Percentiles rank a stretch among this genome's conserved stretches.
Conservation (phyloP, 805 yeast genomes). For the Cyberlindnera mississippiensis region DNA sequence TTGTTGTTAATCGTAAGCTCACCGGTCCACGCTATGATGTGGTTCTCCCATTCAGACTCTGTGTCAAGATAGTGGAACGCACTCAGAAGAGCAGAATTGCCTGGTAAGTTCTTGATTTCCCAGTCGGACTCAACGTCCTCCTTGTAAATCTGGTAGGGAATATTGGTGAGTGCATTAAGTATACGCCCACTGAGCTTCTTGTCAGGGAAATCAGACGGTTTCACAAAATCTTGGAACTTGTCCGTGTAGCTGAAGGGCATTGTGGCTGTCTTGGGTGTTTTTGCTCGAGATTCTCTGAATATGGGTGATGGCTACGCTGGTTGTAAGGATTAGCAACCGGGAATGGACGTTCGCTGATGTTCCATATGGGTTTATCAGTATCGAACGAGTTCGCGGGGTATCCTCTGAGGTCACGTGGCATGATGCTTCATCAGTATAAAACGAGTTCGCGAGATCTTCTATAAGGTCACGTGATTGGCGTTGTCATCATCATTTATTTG, state of each 20-base stretch:
- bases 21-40: conserved; percentile 94
- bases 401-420: no score
- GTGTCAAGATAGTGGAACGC: conserved; percentile 61
- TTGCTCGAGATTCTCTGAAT: no score
- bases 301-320: no score
- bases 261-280: no score
- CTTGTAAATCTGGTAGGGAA: conserved; percentile 59
- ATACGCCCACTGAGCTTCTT: conserved; percentile 50
- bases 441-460: no score
- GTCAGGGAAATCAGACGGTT: conserved; percentile 23
- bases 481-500: no score
- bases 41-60: conserved; percentile 80
- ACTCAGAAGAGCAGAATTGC: conserved; percentile 81
- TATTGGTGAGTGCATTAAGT: conserved; percentile 59
- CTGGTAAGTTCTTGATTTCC: conserved; percentile 57
- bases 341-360: no score
- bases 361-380: no score
- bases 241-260: no score
- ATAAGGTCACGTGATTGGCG: neutral
- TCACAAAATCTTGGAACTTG: conserved; percentile 15
- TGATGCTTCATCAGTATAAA: no score
- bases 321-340: no score
- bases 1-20: conserved; percentile 45
- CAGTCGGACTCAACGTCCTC: conserved; percentile 32
- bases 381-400: no score